Conservation (phyloP, 179 eudicot genomes). For the Silene vulgaris region DNA sequence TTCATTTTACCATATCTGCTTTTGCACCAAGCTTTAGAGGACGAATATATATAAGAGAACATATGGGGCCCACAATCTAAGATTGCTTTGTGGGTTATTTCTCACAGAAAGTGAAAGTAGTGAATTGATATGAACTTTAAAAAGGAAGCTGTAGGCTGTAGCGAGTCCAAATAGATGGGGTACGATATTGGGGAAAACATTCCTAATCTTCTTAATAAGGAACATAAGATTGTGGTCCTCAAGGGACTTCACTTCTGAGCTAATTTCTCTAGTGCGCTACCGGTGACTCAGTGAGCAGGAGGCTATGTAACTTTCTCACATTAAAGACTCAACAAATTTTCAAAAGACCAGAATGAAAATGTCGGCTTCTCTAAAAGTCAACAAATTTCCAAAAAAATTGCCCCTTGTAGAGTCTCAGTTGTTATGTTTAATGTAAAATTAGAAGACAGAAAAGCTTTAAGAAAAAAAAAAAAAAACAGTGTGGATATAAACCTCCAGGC, state of each 20-base stretch:
- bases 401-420: background rate
- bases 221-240: background rate
- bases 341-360: background rate
- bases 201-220: background rate
- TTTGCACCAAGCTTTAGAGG: background rate
- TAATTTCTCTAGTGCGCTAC: background rate
- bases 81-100: too few species aligned
- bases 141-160: background rate
- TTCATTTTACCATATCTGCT: background rate
- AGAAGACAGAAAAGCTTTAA: background rate
- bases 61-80: background rate
- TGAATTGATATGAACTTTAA: background rate
- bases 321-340: background rate
- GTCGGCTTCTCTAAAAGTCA: background rate
- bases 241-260: background rate
- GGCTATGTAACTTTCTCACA: background rate
- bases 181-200: background rate
- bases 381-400: background rate
- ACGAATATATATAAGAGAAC: background rate
- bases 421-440: background rate
- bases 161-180: background rate
- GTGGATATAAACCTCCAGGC: constrained; percentile 60
- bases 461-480: background rate
- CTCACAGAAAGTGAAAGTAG: background rate
- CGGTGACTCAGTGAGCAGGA: background rate